A percentile compares a stretch with the other conserved stretches of the same genome.
Conservation (phyloP, 2,329 filamentous ascomycete species). For the Septoria petroselini region DNA sequence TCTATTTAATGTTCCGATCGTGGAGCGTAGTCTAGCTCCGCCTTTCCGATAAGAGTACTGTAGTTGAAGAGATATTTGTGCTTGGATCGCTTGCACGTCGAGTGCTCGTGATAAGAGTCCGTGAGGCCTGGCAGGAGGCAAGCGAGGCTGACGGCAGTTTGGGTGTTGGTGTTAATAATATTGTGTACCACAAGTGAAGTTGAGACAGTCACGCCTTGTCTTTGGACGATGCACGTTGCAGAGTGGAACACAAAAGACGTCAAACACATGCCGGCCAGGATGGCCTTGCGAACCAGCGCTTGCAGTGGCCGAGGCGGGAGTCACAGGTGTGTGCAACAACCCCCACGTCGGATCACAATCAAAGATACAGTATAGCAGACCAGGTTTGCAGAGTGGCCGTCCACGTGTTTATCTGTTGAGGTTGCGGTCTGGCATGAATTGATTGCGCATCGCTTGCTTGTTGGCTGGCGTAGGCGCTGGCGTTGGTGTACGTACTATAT, state of each 20-base stretch:
- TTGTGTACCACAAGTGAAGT: neutral
- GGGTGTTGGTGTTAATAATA: no score
- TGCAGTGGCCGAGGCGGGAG: conserved; percentile 1
- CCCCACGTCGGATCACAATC: neutral
- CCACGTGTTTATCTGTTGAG: no score
- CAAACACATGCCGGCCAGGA: conserved; percentile 6
- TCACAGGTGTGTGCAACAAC: neutral
- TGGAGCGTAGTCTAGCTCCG: neutral
- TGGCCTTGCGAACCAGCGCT: neutral
- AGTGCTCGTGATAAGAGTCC: no score
- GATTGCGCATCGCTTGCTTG: neutral
- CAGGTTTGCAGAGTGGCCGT: neutral
- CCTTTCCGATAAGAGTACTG: neutral
- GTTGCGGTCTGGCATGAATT: neutral
- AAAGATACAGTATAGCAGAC: no score
- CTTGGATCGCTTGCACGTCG: no score
- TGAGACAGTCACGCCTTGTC: neutral
- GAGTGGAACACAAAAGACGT: conserved; percentile 8
- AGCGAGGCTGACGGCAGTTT: no score
- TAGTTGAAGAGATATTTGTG: neutral
- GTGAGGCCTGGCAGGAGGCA: no score
- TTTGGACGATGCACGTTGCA: neutral
- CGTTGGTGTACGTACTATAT: no score
- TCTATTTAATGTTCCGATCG: neutral
- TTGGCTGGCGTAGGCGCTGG: neutral